Conservation (phyloP, 768 basidiomycete species). For the Mycena leptocephala region DNA sequence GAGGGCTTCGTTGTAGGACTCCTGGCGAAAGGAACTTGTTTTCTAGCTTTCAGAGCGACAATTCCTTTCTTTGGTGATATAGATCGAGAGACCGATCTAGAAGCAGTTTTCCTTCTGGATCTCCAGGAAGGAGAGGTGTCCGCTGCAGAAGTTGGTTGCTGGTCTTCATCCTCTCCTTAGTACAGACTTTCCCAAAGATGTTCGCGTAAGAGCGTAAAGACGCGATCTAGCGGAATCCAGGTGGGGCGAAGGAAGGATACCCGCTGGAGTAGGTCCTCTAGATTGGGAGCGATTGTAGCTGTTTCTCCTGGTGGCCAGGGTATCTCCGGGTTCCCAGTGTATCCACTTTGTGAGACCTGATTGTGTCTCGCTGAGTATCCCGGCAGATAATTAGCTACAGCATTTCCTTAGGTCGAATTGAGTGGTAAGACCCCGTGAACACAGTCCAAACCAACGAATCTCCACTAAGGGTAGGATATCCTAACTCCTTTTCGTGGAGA, state of each 20-base stretch:
- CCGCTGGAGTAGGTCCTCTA: too few species aligned
- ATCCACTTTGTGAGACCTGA: constrained; percentile 14
- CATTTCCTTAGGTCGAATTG: background rate
- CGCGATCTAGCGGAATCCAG: background rate
- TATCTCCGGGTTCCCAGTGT: background rate
- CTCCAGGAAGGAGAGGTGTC: background rate
- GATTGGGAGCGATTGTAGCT: background rate
- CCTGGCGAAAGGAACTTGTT: background rate
- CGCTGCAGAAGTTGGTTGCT: background rate
- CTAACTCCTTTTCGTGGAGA: background rate
- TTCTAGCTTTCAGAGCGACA: too few species aligned
- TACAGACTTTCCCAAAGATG: background rate
- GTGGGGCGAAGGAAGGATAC: background rate
- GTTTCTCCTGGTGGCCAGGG: background rate
- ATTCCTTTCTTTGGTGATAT: background rate
- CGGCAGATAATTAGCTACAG: background rate
- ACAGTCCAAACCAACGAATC: background rate
- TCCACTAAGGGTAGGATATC: background rate
- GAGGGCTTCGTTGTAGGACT: background rate
- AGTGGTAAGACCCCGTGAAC: background rate
- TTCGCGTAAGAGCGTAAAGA: background rate
- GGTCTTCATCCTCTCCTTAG: background rate
- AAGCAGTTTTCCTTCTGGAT: background rate
- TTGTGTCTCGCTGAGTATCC: background rate
- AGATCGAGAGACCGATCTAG: background rate